A percentile compares a stretch with the other conserved stretches of the same genome.
Conservation (phyloP, 2,329 filamentous ascomycete species). For the Calonectria pseudoturangicola region DNA sequence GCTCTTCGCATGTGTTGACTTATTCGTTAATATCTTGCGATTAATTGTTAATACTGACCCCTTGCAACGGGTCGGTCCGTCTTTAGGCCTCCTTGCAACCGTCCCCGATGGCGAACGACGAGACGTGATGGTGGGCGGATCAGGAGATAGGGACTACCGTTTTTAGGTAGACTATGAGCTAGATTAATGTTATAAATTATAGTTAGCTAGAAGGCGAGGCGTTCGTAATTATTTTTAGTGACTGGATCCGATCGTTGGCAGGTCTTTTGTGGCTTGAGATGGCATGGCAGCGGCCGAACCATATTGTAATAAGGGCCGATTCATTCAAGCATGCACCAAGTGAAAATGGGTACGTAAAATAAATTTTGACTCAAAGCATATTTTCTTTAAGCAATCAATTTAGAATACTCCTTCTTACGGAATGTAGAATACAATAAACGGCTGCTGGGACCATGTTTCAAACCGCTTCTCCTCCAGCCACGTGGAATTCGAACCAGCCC, state of each 20-base stretch:
- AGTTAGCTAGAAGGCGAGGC: neutral
- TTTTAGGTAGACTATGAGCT: neutral
- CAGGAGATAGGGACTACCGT: conserved; percentile 28
- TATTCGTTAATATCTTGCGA: conserved; percentile 8
- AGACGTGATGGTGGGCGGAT: neutral
- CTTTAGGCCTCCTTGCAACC: neutral
- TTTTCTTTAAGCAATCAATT: neutral
- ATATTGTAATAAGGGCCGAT: neutral
- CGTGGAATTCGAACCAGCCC: conserved; percentile 50
- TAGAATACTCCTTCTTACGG: neutral
- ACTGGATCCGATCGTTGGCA: neutral
- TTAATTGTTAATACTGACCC: neutral
- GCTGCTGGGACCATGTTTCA: neutral
- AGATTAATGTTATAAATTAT: neutral
- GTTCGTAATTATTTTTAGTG: neutral
- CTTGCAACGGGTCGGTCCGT: conserved; percentile 32
- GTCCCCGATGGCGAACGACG: neutral
- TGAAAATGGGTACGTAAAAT: neutral
- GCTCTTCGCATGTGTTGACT: conserved; percentile 19
- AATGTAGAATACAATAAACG: neutral
- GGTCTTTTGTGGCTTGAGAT: neutral
- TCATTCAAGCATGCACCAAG: neutral
- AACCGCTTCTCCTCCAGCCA: conserved; percentile 43
- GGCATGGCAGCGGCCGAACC: neutral
- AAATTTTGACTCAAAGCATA: neutral